Percentiles rank a stretch among this genome's conserved stretches.
Evolutionary conservation across 1,284 basidiomycete genomes (phyloP).

Genomic region (Boletellus sp.): DNA sequence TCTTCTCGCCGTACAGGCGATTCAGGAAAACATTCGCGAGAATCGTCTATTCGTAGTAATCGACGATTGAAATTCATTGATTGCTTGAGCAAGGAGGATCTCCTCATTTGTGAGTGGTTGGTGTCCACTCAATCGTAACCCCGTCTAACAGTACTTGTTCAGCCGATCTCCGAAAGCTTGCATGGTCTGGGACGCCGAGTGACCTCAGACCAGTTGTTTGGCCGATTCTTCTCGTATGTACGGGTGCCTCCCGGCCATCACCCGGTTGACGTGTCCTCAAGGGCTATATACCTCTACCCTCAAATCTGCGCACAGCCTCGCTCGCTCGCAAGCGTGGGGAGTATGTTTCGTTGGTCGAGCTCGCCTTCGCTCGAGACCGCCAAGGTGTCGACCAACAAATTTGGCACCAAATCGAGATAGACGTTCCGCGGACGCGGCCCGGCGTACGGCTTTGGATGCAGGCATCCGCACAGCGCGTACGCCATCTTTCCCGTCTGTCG

Average conservation of each 20-base stretch:
- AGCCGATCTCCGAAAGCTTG: constrained; percentile 84
- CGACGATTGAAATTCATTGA: constrained; percentile 72
- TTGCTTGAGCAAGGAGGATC: constrained; percentile 64
- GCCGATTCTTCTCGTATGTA: constrained; percentile 86
- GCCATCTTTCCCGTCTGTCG: constrained; percentile 22
- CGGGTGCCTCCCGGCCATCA: not conserved
- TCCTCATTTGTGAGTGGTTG: constrained; percentile 64
- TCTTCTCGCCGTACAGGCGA: constrained; percentile 22
- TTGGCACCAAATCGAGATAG: constrained; percentile 98
- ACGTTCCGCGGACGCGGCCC: constrained; percentile 90
- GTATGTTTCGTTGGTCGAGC: constrained; percentile 84
- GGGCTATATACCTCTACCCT: constrained; percentile 91
- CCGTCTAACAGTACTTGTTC: constrained; percentile 7
- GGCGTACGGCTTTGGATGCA: constrained; percentile 92
- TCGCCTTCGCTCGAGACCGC: constrained; percentile 86
- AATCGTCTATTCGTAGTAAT: constrained; percentile 72
- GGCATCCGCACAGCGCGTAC: constrained; percentile 78
- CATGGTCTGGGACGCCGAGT: constrained; percentile 93
- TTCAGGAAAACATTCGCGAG: constrained; percentile 61
- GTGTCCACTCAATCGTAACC: not conserved
- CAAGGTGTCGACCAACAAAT: constrained; percentile 88
- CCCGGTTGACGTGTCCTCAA: constrained; percentile 31
- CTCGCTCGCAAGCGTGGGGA: constrained; percentile 89
- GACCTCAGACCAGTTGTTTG: constrained; percentile 91
- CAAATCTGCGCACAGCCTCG: constrained; percentile 72